These are phyloP conservation scores for Coniochaeta pulveracea DNA, from an alignment of 2,329 filamentous ascomycete species.

Conservation along the genomic window DNA sequence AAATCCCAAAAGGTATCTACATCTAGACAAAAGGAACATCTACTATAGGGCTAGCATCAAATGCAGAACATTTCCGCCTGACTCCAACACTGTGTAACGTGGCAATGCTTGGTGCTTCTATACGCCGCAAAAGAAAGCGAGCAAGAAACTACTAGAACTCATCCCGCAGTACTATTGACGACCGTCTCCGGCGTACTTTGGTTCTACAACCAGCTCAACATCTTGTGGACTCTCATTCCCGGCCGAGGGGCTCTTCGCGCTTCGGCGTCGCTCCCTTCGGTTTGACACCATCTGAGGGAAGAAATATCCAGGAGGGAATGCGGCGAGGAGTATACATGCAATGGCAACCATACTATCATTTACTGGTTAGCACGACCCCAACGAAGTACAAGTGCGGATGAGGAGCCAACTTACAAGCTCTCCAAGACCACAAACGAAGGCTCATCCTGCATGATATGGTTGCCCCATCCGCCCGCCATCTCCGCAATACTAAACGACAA, in stretches of 20 bases:
- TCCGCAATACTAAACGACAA: slow-evolving; percentile 42
- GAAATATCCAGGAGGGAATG: slow-evolving; percentile 40
- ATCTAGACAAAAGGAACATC: slow-evolving; percentile 1
- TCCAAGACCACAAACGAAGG: slow-evolving; percentile 48
- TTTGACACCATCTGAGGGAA: slow-evolving; percentile 38
- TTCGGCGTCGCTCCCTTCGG: slow-evolving; percentile 5
- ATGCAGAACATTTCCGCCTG: no score
- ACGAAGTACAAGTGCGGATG: no score
- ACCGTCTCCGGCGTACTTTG: background rate
- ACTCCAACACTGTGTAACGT: background rate
- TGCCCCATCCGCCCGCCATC: slow-evolving; percentile 54
- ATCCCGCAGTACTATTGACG: background rate
- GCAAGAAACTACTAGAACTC: background rate
- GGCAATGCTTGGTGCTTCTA: background rate
- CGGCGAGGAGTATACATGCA: slow-evolving; percentile 34
- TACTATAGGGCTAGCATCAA: slow-evolving; percentile 1
- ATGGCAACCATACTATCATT: slow-evolving; percentile 33
- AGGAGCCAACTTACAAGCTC: slow-evolving; percentile 27
- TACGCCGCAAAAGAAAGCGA: background rate
- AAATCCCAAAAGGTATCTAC: background rate
- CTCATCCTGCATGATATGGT: slow-evolving; percentile 52
- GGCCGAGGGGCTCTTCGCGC: background rate
- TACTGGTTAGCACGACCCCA: slow-evolving; percentile 4
- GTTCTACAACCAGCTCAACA: background rate
- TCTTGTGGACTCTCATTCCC: slow-evolving; percentile 1